Base-by-base conservation (phyloP, 805 yeast genomes). In the Yarrowia sp. region DNA sequence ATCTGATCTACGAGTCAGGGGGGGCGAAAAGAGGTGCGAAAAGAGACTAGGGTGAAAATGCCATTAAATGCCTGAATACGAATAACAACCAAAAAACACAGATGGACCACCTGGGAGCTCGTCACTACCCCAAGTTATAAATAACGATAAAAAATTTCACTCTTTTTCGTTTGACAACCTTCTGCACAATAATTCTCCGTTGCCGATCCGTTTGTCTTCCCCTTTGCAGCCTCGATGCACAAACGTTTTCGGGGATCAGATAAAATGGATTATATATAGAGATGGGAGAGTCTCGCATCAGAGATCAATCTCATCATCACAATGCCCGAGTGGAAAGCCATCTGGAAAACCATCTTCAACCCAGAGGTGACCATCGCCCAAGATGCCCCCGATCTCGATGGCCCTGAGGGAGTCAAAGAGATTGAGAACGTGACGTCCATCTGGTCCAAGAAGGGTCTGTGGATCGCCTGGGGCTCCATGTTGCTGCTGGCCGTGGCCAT, bases 371-470 rank as follows among this genome's bases (percentile, higher is more conserved):
- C 13, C 43, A 58, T 58, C 14, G 49, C 50, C 19, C 12, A 43
- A 13, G 64, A 58, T 10, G 64, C 49, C 6, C 64, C 64, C 2
- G 64, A 58, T 14, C 30, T 58, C 24, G 64, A 58, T 15, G 36
- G 50, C 12, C 64, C 68, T 10, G 50, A n/a, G 4, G 69, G 69
- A 39, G 61, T 68, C 46, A 42, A 46, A 34, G 69, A 52, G 52
- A 52, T 68, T n/a, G 69, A 68, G 38, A 63, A 66, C 30, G 39
- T 63, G 38, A 63, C 69, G 9, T 33, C 47, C 13, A 20, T 47
- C 30, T 68, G 69, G 69, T 58, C 68, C 44, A 68, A 55, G 50
- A 66, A 34, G 40, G 68, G 68, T 20, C 66, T 69, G 33, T 38
- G 53, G 44, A 34, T 67, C 24, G 68, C 69, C 19, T 67, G 69